Base-by-base conservation (phyloP, 2,329 filamentous ascomycete genomes). In the Leptosphaerulina australis region DNA sequence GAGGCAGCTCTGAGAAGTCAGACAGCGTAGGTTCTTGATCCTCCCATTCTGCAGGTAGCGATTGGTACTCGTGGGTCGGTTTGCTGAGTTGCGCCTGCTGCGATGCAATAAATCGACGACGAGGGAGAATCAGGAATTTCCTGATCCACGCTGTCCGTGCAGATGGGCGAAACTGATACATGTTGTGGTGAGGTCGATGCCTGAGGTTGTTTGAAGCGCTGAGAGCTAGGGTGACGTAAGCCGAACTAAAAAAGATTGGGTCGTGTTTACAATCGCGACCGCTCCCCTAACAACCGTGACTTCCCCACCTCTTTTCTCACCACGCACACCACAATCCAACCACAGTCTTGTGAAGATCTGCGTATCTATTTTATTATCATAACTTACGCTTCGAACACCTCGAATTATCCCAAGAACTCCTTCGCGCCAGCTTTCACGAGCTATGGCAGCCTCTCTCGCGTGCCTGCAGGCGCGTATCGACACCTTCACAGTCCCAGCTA, bases 391-490 rank as follows among this genome's bases (percentile, higher is more conserved):
- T 12, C 7, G 21, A 7, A 5, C 9, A 12, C 9, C 11, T 9
- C 5, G 7, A 12, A 11, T 15, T 5, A 25, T 11, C 24, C 25
- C 24, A 14, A 46, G 31, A 10, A 28, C 29, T 17, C 41, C 12
- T 34, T 22, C 33, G 31, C 37, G 34, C 50, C 36, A 25, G 24
- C 36, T 25, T 31, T 7, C 21, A 14, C 6, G 21, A 46, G 55
- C 48, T 21, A 70, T 70, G 68, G 66, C 68, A 50, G 45, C 58
- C 31, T 55, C 58, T 14, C 80, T 83, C 76, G 77, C 81, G 60
- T 88, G 88, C 12, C 86, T 86, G 59, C 85, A 91, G 58, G 87
- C 86, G 63, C 90, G 94, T 37, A 76, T 97, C 26, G 86, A 85
- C 24, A 93, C 91, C 9, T 99, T 97, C 72, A 82, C 88, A 40